Evolutionary conservation across 2,329 filamentous ascomycete genomes (phyloP), one percentile per base, ranked within the genome.

Genomic region (Sporothrix pallida): DNA sequence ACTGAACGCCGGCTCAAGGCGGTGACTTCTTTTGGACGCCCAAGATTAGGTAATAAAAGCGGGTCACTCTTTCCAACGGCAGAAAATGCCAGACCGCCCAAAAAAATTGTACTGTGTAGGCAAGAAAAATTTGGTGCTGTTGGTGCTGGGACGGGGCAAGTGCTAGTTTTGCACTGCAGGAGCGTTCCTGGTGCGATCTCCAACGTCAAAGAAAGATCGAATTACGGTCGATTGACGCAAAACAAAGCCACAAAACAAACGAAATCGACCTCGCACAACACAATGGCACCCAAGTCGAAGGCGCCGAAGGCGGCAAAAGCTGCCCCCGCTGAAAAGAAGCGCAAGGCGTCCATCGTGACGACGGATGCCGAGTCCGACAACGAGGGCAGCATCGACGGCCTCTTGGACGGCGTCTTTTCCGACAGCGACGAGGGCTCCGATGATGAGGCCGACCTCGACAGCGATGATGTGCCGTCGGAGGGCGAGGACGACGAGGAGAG

Each of bases 281-380:
- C 80, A 77, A 86, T 85, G 83, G 82, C 79, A 75, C 78, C 82
- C 62, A 80, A 80, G 76, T 81, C 83, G 74, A 70, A 69, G 50
- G 50, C 23, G 17, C 20, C 78, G 81, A 69, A 67, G 63, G 68
- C 69, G 8, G 12, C 50, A 44, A 71, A 71, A 15, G 52, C 62
- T 9, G 62, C 20, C 1, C n/a, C 20, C 44, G 37, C 58, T 1
- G 69, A 71, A 2, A 75, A 88, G 80, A 93, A 93, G 84, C 88
- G 91, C 77, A 93, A 92, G 82, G 87, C 88, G 75, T 85, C 88
- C 23, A 86, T 85, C 31, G 84, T 84, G 46, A 88, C 89, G 77
- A 82, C 85, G 15, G 84, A 87, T 75, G 70, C 50, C 2, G 81
- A 84, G 2, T 90, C 88, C 26, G 90, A 90, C 46, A 87, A 89